A percentile compares a stretch with the other conserved stretches of the same genome.
Evolutionary conservation across 495 filamentous ascomycete genomes (phyloP).

Genomic region (Hypoxylon rickii): DNA sequence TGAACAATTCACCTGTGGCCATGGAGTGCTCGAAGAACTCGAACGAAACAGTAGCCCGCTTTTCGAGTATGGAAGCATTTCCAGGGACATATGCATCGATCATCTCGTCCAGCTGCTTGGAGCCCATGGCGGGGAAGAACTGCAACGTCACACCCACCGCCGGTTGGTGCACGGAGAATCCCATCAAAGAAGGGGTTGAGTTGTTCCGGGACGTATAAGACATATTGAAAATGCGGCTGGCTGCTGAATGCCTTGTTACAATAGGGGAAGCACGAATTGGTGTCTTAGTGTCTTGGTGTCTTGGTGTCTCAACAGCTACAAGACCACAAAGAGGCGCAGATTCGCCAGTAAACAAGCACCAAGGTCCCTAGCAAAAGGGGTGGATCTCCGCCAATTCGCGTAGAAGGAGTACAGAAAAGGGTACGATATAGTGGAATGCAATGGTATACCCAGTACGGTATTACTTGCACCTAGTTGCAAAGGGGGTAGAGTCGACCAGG

Average conservation of each 20-base stretch:
- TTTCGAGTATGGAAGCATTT: conserved; percentile 53
- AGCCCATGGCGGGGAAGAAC: conserved; percentile 58
- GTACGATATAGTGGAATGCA: too few relatives aligned
- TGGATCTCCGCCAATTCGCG: conserved; percentile 22
- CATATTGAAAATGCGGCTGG: conserved; percentile 33
- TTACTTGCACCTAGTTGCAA: too few relatives aligned
- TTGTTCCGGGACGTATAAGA: conserved; percentile 45
- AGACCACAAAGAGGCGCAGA: conserved; percentile 1
- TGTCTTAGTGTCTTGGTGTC: too few relatives aligned
- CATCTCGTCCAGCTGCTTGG: conserved; percentile 57
- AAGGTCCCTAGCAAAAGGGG: conserved; percentile 6
- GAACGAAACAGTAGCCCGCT: conserved; percentile 57
- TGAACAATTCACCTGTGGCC: conserved; percentile 52
- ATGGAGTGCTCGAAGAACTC: conserved; percentile 56
- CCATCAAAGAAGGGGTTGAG: conserved; percentile 46
- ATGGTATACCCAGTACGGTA: too few relatives aligned
- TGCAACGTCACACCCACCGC: conserved; percentile 54
- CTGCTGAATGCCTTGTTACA: too few relatives aligned
- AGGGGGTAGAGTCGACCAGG: too few relatives aligned
- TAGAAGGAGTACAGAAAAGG: too few relatives aligned
- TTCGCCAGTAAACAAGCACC: conserved; percentile 26
- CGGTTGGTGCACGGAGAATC: conserved; percentile 56
- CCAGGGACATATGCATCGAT: conserved; percentile 57
- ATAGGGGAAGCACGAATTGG: too few relatives aligned
- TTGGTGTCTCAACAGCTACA: conserved; percentile 7